phyloP scores from a whole-genome alignment of 2,329 filamentous ascomycete species.

The Fusarium sp. region DNA sequence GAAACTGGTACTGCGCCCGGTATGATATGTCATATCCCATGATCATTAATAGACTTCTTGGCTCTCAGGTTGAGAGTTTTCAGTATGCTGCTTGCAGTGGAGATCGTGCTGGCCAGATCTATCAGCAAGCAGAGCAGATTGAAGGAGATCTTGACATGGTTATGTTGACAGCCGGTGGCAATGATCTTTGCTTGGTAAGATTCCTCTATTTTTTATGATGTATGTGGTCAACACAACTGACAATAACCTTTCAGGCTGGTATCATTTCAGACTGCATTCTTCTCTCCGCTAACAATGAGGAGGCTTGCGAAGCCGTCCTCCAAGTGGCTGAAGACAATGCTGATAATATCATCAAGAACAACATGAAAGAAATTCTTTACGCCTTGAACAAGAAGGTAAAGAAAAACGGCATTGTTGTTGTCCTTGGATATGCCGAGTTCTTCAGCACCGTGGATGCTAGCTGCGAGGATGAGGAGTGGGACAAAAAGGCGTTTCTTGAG shows the following conservation, averaged over 20 bases:
- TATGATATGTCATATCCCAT: constrained; percentile 23
- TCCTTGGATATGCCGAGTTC: not conserved
- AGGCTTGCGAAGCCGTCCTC: not conserved
- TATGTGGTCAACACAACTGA: no score
- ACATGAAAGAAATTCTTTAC: constrained; percentile 14
- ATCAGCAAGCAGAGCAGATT: not conserved
- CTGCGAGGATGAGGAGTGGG: not conserved
- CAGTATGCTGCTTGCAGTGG: constrained; percentile 22
- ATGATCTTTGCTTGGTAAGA: constrained; percentile 8
- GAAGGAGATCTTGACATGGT: constrained; percentile 6
- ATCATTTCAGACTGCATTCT: not conserved
- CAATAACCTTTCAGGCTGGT: not conserved
- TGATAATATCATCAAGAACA: not conserved
- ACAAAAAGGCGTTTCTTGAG: no score
- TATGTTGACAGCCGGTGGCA: constrained; percentile 3
- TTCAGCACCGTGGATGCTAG: not conserved
- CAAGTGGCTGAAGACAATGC: accelerated
- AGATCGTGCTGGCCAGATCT: constrained; percentile 9
- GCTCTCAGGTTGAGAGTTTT: not conserved
- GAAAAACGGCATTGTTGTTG: not conserved
- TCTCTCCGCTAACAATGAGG: accelerated
- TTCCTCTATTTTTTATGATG: no score
- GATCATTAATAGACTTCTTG: not conserved
- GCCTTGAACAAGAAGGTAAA: constrained; percentile 1
- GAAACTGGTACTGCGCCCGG: not conserved